Base-by-base conservation (phyloP, 192 early-diverging fungal species). In the Fimicolochytrium jonesii region DNA sequence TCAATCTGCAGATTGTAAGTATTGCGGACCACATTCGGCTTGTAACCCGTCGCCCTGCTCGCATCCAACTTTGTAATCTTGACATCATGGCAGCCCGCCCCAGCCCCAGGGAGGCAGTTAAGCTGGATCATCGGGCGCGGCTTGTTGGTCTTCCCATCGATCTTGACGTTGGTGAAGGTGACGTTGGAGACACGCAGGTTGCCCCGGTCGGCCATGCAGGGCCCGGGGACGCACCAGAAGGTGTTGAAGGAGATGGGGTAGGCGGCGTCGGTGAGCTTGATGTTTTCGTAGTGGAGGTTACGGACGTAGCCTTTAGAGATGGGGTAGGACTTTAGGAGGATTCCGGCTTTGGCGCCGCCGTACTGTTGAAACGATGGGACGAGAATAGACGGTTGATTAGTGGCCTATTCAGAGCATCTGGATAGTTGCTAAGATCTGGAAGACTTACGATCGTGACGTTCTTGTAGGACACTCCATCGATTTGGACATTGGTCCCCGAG, bases 241-340 rank as follows among this genome's bases (percentile, higher is more conserved):
- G 33, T 18, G 42, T 67, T 34, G 22, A 67, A 6, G 30, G 18
- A 20, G 6, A 67, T 47, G 22, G 57, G 55, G 33, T 67, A 67
- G 1, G 44, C 37, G 17, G 37, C 47, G 41, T 67, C 34, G 9
- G 28, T 22, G 44, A 67, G 30, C 6, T 42, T 20, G 23, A 67
- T 61, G 53, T 67, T 46, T 26, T 67, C 64, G 56, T 67, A 67
- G 18, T 41, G 28, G 26, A 64, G 25, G 37, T 65, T 56, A 3
- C 28, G 6, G 43, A 67, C 34, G 41, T 49, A 47, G 28, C 64
- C 64, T 3, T 13, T 61, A 0, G 55, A 49, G 53, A 20, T 34
- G 22, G 64, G 64, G 41, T 56, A 67, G 10, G 64, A 13, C 30
- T 67, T 67, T 22, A 67, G 20, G 22, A 50, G 33, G 0, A 50